Conservation (phyloP, 495 filamentous ascomycete species). For the Aspergillus bridgeri region DNA sequence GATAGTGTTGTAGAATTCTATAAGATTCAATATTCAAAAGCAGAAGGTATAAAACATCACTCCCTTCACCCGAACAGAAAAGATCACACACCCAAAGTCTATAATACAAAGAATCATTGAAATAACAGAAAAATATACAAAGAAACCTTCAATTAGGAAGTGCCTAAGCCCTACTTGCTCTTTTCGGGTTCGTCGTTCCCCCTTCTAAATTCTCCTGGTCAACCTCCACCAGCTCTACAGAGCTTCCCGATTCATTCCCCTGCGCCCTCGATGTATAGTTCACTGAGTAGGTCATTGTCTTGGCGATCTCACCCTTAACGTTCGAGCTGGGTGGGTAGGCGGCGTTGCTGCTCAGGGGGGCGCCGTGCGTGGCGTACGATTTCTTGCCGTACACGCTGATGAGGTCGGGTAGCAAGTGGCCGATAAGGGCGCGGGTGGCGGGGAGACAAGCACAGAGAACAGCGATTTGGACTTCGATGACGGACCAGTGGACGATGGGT, state of each 20-base stretch:
- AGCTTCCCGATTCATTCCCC: conserved; percentile 1
- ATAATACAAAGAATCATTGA: background rate
- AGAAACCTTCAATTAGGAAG: background rate
- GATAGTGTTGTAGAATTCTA: no score
- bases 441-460: conserved; percentile 32
- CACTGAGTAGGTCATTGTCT: conserved; percentile 14
- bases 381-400: background rate
- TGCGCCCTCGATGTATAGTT: conserved; percentile 9
- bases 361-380: conserved; percentile 5
- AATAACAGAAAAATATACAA: background rate
- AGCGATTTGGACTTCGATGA: conserved; percentile 31
- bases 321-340: background rate
- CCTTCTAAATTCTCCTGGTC: conserved; percentile 51
- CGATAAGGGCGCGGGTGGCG: conserved; percentile 17
- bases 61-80: no score
- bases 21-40: no score
- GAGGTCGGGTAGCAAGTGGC: conserved; percentile 18
- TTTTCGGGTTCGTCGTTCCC: background rate
- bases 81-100: no score
- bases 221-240: conserved; percentile 17
- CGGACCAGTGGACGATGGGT: conserved; percentile 29
- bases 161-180: background rate
- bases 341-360: background rate
- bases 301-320: conserved; percentile 13
- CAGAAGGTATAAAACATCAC: no score